A percentile compares a stretch with the other conserved stretches of the same genome.
Conservation (phyloP, 2,329 filamentous ascomycete genomes). For the Aspergillus japonicus region DNA sequence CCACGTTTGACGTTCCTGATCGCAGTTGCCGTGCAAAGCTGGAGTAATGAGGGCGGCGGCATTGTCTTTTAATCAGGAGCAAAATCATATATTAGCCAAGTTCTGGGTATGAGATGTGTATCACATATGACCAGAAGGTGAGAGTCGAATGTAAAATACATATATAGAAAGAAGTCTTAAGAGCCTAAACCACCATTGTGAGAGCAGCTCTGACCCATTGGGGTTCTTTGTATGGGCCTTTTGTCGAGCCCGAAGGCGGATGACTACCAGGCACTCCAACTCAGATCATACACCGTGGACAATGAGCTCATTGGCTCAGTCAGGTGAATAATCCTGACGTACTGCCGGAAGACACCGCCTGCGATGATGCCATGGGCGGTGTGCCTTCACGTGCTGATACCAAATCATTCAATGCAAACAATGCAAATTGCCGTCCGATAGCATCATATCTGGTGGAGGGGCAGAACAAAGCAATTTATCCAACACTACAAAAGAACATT, state of each 20-base stretch:
- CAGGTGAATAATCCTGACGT: not conserved
- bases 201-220: not conserved
- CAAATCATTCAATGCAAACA: too few relatives aligned
- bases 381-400: not conserved
- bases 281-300: too few relatives aligned
- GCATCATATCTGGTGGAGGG: not conserved
- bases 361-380: not conserved
- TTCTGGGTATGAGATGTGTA: conserved; percentile 15
- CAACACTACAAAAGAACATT: not conserved
- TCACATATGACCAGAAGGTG: conserved; percentile 13
- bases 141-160: conserved; percentile 8
- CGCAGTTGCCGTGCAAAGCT: conserved; percentile 37
- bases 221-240: not conserved
- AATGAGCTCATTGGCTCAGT: not conserved
- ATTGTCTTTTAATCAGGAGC: conserved; percentile 22
- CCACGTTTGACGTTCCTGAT: conserved; percentile 40
- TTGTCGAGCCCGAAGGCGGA: conserved; percentile 1
- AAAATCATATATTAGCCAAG: conserved; percentile 20
- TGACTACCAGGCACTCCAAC: too few relatives aligned
- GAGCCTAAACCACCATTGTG: not conserved
- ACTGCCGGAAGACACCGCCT: not conserved
- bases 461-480: not conserved
- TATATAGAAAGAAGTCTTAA: not conserved
- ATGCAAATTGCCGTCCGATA: not conserved
- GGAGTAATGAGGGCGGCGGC: conserved; percentile 36